phyloP scores from a whole-genome alignment of 2,329 filamentous ascomycete species.

The Neurospora sp. region DNA sequence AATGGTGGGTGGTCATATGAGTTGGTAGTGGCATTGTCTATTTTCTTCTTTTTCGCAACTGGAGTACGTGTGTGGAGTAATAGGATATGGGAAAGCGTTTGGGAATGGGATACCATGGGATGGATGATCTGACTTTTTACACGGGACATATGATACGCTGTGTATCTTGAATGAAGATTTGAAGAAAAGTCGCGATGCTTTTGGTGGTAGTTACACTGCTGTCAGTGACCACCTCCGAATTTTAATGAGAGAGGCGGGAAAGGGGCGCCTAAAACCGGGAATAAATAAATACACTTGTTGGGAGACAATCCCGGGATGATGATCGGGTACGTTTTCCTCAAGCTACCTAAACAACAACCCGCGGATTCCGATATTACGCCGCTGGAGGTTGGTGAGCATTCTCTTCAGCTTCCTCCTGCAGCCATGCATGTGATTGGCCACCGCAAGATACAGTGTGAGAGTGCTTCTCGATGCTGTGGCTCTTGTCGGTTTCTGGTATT shows the following conservation, averaged over 20 bases:
- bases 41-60: neutral
- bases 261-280: neutral
- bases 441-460: neutral
- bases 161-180: neutral
- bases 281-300: neutral
- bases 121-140: neutral
- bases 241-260: neutral
- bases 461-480: neutral
- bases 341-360: neutral
- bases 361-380: neutral
- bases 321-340: neutral
- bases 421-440: neutral
- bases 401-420: neutral
- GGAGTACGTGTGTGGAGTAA: neutral
- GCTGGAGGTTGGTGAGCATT: neutral
- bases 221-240: neutral
- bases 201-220: neutral
- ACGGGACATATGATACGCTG: neutral
- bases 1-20: neutral
- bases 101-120: neutral
- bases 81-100: neutral
- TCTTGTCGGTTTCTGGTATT: neutral
- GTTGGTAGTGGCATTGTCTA: neutral
- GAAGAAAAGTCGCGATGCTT: neutral
- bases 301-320: neutral